phyloP scores from a whole-genome alignment of 2,329 filamentous ascomycete genomes.

The Aureobasidium pullulans region DNA sequence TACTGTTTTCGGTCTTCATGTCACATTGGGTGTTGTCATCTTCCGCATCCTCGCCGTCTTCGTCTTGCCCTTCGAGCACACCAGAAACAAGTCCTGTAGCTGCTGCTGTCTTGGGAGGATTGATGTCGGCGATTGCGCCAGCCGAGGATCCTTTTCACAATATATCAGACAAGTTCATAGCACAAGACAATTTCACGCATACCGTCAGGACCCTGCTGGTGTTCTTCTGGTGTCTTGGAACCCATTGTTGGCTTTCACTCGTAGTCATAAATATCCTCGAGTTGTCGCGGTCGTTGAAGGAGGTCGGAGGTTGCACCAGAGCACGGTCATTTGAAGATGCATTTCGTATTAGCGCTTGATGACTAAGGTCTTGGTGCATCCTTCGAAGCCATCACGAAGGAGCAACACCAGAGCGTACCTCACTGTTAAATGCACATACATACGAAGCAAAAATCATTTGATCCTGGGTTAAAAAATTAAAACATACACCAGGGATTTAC shows the following conservation, averaged over 20 bases:
- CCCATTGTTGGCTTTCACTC: not conserved
- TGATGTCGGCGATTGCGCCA: not conserved
- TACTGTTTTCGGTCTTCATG: slow-evolving; percentile 47
- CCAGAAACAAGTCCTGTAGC: not conserved
- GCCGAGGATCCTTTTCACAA: not conserved
- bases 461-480: too few relatives aligned
- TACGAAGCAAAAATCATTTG: too few relatives aligned
- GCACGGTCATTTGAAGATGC: not conserved
- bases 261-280: not conserved
- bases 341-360: not conserved
- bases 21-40: slow-evolving; percentile 23
- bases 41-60: slow-evolving; percentile 18
- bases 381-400: not conserved
- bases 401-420: too few relatives aligned
- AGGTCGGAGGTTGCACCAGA: not conserved
- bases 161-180: not conserved
- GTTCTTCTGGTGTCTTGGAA: not conserved
- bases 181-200: not conserved
- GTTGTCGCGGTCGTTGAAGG: not conserved
- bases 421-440: too few relatives aligned
- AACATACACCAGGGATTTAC: too few relatives aligned
- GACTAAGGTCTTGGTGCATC: not conserved
- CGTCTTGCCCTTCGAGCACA: slow-evolving; percentile 22
- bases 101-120: slow-evolving; percentile 3
- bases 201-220: not conserved